A percentile compares a stretch with the other conserved stretches of the same genome.
Evolutionary conservation across 1,284 basidiomycete genomes (phyloP).

Genomic region (Ganoderma lucidum): DNA sequence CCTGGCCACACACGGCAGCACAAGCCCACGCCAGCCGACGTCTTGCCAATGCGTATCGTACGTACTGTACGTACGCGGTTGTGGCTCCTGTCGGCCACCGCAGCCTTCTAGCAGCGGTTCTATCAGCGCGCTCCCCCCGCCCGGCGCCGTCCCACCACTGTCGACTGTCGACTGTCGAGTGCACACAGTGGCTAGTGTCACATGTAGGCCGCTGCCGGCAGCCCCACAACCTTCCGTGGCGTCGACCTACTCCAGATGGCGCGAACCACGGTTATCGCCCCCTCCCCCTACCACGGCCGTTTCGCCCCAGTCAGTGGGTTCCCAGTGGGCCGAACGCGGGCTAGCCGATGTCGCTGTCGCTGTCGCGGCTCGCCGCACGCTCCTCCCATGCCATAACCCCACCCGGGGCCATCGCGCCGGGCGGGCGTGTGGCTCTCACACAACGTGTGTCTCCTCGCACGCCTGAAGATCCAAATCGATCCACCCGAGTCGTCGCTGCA

Average conservation of each 20-base stretch:
- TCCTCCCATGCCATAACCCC: conserved; percentile 9
- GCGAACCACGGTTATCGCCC: conserved; percentile 18
- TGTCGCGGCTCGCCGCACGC: not conserved
- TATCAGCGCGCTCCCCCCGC: conserved; percentile 5
- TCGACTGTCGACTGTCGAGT: not conserved
- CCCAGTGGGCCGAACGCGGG: not conserved
- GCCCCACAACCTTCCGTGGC: not conserved
- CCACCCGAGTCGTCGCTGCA: not conserved
- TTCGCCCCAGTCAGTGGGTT: not conserved
- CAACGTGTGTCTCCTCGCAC: not conserved
- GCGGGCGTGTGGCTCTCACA: not conserved
- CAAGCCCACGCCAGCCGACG: not conserved
- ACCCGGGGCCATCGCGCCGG: not conserved
- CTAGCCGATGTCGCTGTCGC: conserved; percentile 2
- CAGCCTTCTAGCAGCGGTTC: not conserved
- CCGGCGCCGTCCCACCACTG: not conserved
- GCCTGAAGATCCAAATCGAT: not conserved
- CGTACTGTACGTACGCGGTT: not conserved
- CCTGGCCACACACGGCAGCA: not conserved
- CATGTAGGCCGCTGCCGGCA: not conserved
- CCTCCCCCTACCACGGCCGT: not conserved
- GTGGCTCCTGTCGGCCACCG: conserved; percentile 5
- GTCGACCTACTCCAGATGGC: conserved; percentile 12
- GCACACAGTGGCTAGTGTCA: not conserved
- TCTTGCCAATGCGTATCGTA: not conserved